These are phyloP conservation scores for Colletotrichum paranaense DNA, from an alignment of 2,329 filamentous ascomycete species.

Conservation along the genomic window DNA sequence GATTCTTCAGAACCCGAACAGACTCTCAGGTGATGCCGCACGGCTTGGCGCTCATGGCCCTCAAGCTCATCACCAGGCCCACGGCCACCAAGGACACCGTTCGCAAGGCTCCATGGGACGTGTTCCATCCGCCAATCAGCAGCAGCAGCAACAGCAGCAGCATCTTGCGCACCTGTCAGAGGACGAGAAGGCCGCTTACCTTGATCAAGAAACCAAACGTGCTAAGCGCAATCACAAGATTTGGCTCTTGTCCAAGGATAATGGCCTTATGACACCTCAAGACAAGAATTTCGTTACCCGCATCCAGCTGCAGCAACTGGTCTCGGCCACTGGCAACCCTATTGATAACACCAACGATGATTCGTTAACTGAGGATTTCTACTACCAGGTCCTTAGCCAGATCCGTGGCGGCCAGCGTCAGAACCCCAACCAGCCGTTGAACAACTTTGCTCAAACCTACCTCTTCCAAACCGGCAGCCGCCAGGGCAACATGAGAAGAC, in stretches of 20 bases:
- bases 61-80: slow-evolving; percentile 40
- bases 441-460: slow-evolving; percentile 98
- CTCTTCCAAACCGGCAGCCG: slow-evolving; percentile 93
- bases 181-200: slow-evolving; percentile 83
- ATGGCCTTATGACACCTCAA: slow-evolving; percentile 97
- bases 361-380: slow-evolving; percentile 91
- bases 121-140: slow-evolving; percentile 74
- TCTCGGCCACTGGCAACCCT: slow-evolving; percentile 89
- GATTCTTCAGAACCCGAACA: slow-evolving; percentile 83
- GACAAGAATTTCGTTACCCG: slow-evolving; percentile 99
- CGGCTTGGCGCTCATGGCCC: slow-evolving; percentile 43
- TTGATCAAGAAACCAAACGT: slow-evolving; percentile 92
- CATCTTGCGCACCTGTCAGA: slow-evolving; percentile 78
- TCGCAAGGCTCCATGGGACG: slow-evolving; percentile 69
- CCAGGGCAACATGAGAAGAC: slow-evolving; percentile 78
- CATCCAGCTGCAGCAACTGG: slow-evolving; percentile 95
- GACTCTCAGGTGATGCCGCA: slow-evolving; percentile 62
- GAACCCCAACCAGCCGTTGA: slow-evolving; percentile 91
- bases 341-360: slow-evolving; percentile 84
- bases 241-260: slow-evolving; percentile 90
- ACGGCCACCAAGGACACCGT: slow-evolving; percentile 53
- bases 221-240: slow-evolving; percentile 99
- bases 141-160: slow-evolving; percentile 79
- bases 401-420: slow-evolving; percentile 91
- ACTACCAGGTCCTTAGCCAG: slow-evolving; percentile 97